Conservation (phyloP, 306 rosid species). For the Crotalaria pallida region DNA sequence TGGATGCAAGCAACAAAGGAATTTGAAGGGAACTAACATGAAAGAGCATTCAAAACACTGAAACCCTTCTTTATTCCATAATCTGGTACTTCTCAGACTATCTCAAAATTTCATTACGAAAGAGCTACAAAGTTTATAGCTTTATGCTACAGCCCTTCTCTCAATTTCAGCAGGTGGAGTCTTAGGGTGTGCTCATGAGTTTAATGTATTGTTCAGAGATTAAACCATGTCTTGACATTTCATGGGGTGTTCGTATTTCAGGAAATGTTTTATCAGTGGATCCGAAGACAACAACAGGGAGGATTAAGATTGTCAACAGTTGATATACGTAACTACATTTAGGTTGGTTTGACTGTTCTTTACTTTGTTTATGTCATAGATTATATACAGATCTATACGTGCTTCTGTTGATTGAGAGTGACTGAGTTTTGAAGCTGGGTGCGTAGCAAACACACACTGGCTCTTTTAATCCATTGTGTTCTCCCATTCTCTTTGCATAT, state of each 20-base stretch:
- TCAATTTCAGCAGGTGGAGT: conserved; percentile 33
- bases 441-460: not conserved
- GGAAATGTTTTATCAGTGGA: conserved; percentile 87
- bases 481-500: not conserved
- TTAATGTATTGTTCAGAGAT: conserved; percentile 26
- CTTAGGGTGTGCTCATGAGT: too few species aligned
- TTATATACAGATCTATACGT: not conserved
- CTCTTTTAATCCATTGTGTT: not conserved
- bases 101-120: conserved; percentile 15
- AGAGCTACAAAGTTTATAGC: not conserved
- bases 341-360: conserved; percentile 35
- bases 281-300: conserved; percentile 69
- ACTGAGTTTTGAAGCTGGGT: not conserved
- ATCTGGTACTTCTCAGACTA: conserved; percentile 30
- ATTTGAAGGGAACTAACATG: conserved; percentile 37
- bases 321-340: conserved; percentile 61
- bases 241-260: conserved; percentile 26
- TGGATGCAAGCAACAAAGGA: conserved; percentile 52
- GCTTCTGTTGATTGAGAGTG: not conserved
- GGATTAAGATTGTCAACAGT: conserved; percentile 64
- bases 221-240: not conserved
- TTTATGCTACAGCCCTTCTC: not conserved
- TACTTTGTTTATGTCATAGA: not conserved
- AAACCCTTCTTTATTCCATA: conserved; percentile 24
- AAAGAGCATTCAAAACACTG: conserved; percentile 39